These are phyloP conservation scores for Gracilaria caudata DNA, from an alignment of 23 red algal species.

Conservation along the genomic window DNA sequence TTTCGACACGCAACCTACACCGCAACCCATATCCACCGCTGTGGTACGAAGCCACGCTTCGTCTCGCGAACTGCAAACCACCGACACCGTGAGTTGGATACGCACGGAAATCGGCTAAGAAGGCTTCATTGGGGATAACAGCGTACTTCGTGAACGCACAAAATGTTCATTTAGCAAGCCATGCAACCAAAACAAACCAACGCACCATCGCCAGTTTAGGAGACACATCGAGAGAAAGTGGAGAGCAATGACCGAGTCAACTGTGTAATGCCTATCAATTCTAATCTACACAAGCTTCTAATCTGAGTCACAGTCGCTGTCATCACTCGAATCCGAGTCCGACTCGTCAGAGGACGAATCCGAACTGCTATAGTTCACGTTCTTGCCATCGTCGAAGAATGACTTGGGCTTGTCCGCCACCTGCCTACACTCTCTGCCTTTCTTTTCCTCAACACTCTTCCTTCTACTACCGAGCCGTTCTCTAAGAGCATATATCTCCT, in stretches of 20 bases:
- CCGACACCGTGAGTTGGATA: neutral
- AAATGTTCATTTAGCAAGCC: neutral
- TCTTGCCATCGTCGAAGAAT: slow-evolving; percentile 36
- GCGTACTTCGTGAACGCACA: neutral
- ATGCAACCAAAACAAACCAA: neutral
- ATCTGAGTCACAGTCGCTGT: slow-evolving; percentile 59
- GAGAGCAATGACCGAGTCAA: neutral
- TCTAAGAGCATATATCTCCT: slow-evolving; percentile 30
- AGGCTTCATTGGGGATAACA: too few species aligned
- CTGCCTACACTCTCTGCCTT: neutral
- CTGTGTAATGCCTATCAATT: slow-evolving; percentile 8
- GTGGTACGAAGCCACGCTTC: neutral
- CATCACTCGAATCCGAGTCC: slow-evolving; percentile 56
- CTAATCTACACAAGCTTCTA: slow-evolving; percentile 28
- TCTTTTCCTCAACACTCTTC: neutral
- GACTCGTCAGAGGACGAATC: slow-evolving; percentile 47
- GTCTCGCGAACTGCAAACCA: neutral
- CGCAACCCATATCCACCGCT: neutral
- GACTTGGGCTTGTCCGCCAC: slow-evolving; percentile 9
- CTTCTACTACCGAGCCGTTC: neutral
- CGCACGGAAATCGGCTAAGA: neutral
- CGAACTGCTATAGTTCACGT: slow-evolving; percentile 41
- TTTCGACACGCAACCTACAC: neutral
- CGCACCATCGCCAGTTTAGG: neutral
- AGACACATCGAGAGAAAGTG: neutral